A percentile compares a stretch with the other conserved stretches of the same genome.
Evolutionary conservation across 768 basidiomycete genomes (phyloP).

Genomic region (Tulasnella sp.): DNA sequence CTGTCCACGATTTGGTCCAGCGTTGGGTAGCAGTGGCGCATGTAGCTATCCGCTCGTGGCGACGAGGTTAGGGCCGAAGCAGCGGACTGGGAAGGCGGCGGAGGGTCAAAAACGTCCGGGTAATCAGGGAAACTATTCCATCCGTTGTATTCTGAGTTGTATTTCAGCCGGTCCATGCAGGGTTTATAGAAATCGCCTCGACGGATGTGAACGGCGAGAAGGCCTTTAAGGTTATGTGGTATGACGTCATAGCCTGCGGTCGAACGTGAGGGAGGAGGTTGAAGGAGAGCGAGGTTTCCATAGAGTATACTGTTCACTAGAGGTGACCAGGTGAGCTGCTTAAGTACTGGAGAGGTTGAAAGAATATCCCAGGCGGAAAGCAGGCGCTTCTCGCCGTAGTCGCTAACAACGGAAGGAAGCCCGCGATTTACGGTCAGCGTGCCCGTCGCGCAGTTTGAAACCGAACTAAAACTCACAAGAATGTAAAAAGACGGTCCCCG

Average conservation of each 20-base stretch:
- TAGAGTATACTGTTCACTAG: conserved; percentile 44
- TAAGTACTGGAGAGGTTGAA: conserved; percentile 42
- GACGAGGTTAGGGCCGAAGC: conserved; percentile 8
- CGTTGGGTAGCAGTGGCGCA: conserved; percentile 49
- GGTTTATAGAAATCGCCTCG: conserved; percentile 19
- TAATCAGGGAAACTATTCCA: conserved; percentile 40
- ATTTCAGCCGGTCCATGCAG: conserved; percentile 31
- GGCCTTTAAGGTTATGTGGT: neutral
- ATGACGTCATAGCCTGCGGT: conserved; percentile 6
- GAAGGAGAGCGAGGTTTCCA: conserved; percentile 44
- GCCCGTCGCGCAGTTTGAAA: conserved; percentile 27
- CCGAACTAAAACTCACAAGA: conserved; percentile 34
- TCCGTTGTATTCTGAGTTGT: conserved; percentile 43
- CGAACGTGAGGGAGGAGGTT: neutral
- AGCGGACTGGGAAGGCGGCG: conserved; percentile 31
- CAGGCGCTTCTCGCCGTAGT: conserved; percentile 44
- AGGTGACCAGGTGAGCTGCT: conserved; percentile 46
- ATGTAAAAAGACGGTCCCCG: conserved; percentile 39
- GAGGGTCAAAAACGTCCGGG: conserved; percentile 38
- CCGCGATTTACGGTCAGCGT: neutral
- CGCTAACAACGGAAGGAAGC: conserved; percentile 32
- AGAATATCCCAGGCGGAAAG: conserved; percentile 41
- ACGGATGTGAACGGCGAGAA: conserved; percentile 19
- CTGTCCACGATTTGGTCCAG: conserved; percentile 43
- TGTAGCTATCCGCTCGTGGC: conserved; percentile 32